Evolutionary conservation across 768 basidiomycete species (phyloP).

Genomic region (Hericium coralloides): DNA sequence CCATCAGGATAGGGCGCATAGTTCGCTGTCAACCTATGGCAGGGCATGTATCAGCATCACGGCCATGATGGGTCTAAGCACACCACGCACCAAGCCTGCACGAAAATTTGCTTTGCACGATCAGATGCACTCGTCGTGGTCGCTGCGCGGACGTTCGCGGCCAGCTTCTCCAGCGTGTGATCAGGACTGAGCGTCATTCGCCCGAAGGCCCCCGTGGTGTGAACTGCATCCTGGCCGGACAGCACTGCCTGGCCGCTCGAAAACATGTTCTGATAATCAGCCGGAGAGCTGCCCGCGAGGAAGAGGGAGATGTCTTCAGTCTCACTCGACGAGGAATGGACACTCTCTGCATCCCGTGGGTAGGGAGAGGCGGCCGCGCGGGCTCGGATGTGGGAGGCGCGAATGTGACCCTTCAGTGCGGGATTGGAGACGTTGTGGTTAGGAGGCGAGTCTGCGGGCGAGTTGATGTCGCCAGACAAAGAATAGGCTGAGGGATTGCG

Average conservation of each 20-base stretch:
- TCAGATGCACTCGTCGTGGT: conserved; percentile 90
- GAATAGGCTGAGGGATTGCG: conserved; percentile 32
- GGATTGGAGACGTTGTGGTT: conserved; percentile 69
- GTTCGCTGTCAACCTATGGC: conserved; percentile 70
- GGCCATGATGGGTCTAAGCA: conserved; percentile 1
- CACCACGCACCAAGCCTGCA: conserved; percentile 73
- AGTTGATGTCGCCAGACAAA: conserved; percentile 30
- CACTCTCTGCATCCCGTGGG: conserved; percentile 77
- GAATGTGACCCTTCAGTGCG: conserved; percentile 68
- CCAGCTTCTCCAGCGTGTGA: conserved; percentile 77
- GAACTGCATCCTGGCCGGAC: conserved; percentile 38
- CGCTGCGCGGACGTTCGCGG: conserved; percentile 78
- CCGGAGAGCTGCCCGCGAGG: conserved; percentile 42
- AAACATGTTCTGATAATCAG: conserved; percentile 66
- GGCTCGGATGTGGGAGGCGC: conserved; percentile 69
- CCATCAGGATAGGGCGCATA: conserved; percentile 89
- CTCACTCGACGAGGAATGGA: conserved; percentile 82
- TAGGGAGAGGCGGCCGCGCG: conserved; percentile 79
- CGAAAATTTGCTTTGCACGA: conserved; percentile 86
- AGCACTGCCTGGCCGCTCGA: conserved; percentile 29
- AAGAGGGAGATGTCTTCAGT: conserved; percentile 84
- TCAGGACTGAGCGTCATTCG: conserved; percentile 71
- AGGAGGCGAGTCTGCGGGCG: conserved; percentile 58
- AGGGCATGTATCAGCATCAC: background rate
- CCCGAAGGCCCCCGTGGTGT: conserved; percentile 66